Evolutionary conservation across 208 protist genomes (phyloP), one percentile per base, ranked within the genome.

Genomic region (Wallacemonas sp.): DNA sequence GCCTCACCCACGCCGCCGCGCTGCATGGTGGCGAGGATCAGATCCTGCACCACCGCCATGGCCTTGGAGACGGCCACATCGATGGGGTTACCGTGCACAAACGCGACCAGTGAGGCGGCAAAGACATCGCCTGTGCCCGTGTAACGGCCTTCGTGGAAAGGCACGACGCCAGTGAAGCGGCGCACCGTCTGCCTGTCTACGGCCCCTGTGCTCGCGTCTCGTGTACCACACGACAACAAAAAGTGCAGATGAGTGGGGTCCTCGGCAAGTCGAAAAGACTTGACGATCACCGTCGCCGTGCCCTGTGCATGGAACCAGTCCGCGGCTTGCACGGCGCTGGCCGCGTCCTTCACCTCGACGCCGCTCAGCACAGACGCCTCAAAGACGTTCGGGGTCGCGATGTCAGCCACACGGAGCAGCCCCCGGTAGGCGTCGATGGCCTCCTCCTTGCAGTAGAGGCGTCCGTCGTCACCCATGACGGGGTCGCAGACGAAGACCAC

Each of bases 381-480:
- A 59, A 92, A 98, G 66, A 93, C 86, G 72, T 98, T 98, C 24
- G 95, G 97, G 32, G 94, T 98, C 0, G 88, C 63, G 26, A 98
- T 63, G 66, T 97, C 81, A 0, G 93, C 92, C 19, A 79, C 57
- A 3, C 42, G 38, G 1, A 98, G 39, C 17, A 97, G 61, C n/a
- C 87, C 75, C 15, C 78, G 81, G 71, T 98, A 99, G 19, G 95
- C 81, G 22, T 77, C 71, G 3, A 98, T 63, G 10, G 97, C 74
- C 44, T 97, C 91, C 22, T 85, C 63, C 63, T 94, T 93, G 69
- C 97, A 97, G 79, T 99, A 99, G 36, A 99, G 62, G 21, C 79
- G 71, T 8, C 93, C 92, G 52, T 98, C 78, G 62, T 99, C 97
- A 32, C 97, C 97, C 58, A 98, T 81, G 2, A 99, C 97, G 0